Evolutionary conservation across 2,329 filamentous ascomycete genomes (phyloP).

Genomic region (Fusarium humuli): DNA sequence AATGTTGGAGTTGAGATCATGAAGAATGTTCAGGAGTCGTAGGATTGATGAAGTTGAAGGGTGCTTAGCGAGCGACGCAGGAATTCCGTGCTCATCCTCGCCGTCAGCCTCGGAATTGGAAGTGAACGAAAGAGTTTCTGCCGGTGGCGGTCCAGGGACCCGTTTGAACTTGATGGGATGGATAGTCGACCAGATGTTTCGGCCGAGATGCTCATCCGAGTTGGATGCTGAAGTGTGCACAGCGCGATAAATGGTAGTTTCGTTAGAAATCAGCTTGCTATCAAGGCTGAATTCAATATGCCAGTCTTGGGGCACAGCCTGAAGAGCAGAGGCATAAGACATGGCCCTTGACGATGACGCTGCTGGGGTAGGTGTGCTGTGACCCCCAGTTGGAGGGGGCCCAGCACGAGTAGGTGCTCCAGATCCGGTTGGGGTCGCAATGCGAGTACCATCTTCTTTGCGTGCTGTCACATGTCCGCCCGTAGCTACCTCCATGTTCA

Average conservation of each 20-base stretch:
- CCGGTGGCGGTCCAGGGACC: slow-evolving; percentile 83
- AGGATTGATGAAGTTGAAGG: slow-evolving; percentile 89
- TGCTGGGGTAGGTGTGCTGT: slow-evolving; percentile 61
- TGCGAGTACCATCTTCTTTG: slow-evolving; percentile 89
- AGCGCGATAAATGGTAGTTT: slow-evolving; percentile 95
- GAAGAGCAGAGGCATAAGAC: slow-evolving; percentile 87
- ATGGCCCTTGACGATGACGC: slow-evolving; percentile 73
- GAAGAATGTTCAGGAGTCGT: slow-evolving; percentile 86
- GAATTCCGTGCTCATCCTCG: slow-evolving; percentile 71
- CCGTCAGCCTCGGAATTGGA: slow-evolving; percentile 60
- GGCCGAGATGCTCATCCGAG: slow-evolving; percentile 72
- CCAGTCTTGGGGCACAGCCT: slow-evolving; percentile 89
- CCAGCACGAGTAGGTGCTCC: slow-evolving; percentile 55
- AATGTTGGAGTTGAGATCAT: slow-evolving; percentile 91
- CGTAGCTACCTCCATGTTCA: slow-evolving; percentile 89
- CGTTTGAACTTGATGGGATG: slow-evolving; percentile 94
- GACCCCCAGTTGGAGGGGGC: slow-evolving; percentile 54
- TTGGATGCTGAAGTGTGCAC: slow-evolving; percentile 74
- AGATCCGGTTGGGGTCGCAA: slow-evolving; percentile 81
- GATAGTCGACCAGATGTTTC: slow-evolving; percentile 89
- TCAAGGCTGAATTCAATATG: slow-evolving; percentile 96
- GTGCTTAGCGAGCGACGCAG: slow-evolving; percentile 83
- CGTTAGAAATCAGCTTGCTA: slow-evolving; percentile 83
- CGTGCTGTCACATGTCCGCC: slow-evolving; percentile 90
- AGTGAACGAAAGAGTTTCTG: slow-evolving; percentile 74